These are phyloP conservation scores for Dentipellis sp. DNA, from an alignment of 768 basidiomycete species.

Conservation along the genomic window DNA sequence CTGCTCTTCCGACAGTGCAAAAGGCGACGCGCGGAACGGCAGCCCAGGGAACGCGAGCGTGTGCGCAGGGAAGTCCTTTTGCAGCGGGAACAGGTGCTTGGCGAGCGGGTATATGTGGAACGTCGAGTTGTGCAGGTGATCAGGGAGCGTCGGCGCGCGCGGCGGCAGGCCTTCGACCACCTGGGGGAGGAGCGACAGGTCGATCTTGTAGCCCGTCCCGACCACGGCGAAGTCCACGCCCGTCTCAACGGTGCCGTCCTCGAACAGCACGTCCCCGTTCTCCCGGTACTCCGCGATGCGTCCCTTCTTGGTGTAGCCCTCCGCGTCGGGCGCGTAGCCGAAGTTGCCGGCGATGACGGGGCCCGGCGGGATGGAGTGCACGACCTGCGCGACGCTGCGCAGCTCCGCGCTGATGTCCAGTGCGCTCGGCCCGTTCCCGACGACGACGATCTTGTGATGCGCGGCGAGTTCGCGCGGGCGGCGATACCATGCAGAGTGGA, in stretches of 20 bases:
- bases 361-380: slow-evolving; percentile 42
- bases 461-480: slow-evolving; percentile 28
- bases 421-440: slow-evolving; percentile 53
- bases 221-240: slow-evolving; percentile 57
- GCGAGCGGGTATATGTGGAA: slow-evolving; percentile 67
- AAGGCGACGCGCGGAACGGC: slow-evolving; percentile 48
- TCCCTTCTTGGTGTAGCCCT: slow-evolving; percentile 20
- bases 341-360: slow-evolving; percentile 23
- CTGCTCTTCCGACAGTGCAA: slow-evolving; percentile 76
- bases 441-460: slow-evolving; percentile 34
- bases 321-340: slow-evolving; percentile 11
- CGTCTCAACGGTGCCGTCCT: slow-evolving; percentile 45
- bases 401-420: slow-evolving; percentile 58
- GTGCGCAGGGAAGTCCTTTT: slow-evolving; percentile 31
- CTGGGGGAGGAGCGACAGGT: slow-evolving; percentile 53
- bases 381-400: slow-evolving; percentile 32
- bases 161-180: slow-evolving; percentile 30
- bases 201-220: slow-evolving; percentile 66
- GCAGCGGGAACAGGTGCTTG: slow-evolving; percentile 60
- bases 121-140: slow-evolving; percentile 51
- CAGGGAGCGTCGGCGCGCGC: slow-evolving; percentile 38
- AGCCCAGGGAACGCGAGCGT: slow-evolving; percentile 64
- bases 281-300: slow-evolving; percentile 33
- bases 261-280: slow-evolving; percentile 43
- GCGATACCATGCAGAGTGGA: slow-evolving; percentile 65